Evolutionary conservation across 2,329 filamentous ascomycete genomes (phyloP), one percentile per base, ranked within the genome.

Genomic region (Cercospora zeae-maydis): DNA sequence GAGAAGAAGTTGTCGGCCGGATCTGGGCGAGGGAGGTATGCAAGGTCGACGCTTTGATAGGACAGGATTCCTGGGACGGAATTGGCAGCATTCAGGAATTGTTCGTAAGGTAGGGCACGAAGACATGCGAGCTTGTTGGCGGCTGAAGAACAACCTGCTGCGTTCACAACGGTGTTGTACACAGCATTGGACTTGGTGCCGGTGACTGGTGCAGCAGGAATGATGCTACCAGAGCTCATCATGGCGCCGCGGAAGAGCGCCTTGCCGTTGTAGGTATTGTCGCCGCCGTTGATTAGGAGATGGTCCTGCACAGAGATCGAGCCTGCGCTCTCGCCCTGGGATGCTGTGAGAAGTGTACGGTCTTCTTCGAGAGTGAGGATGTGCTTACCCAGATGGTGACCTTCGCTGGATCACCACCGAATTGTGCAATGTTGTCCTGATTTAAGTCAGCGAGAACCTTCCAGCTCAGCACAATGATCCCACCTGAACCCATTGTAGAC

Each of bases 21-120:
- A 54, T 93, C 90, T 0, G 89, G 90, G 0, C 90, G 86, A 7
- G 89, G 90, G 0, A 92, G 77, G 70, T 92, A 93, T 0, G 88
- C 88, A 0, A 93, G 78, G 1, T 89, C 85, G 6, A 93, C 33
- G n/a, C 56, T 57, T 34, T 58, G 49, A 76, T 91, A 92, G 19
- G 85, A 84, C 7, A 91, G 73, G 45, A 92, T 78, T 0, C 84
- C 83, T 0, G 90, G 89, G 0, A 92, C 88, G 0, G 88, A 87
- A 73, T 89, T 91, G 4, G 82, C 84, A 0, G 91, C 89, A 34
- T 83, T 78, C 30, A 91, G 80, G 65, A 80, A 82, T 1, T 74
- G 37, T 27, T 65, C 21, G 61, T 64, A 55, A 16, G 63, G 31
- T 49, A 66, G 53, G 33, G 61, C 55, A 45, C 64, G 63, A 19